phyloP scores from a whole-genome alignment of 139 green algal species.

The Yamagishiella unicocca region DNA sequence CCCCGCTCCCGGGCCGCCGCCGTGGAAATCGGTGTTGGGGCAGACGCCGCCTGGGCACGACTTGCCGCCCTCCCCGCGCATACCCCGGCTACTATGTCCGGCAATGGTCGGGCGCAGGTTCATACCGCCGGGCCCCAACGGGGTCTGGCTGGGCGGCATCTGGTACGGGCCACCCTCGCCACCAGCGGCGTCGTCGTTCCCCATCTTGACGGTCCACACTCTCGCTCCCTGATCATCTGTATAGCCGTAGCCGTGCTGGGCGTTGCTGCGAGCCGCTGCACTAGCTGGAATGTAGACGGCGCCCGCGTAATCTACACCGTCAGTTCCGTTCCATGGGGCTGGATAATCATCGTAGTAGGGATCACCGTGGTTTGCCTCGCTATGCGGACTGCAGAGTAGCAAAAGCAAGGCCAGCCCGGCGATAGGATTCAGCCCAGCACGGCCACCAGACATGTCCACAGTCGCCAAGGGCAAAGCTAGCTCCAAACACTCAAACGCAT shows the following conservation, averaged over 20 bases:
- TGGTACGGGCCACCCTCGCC: too few relatives aligned
- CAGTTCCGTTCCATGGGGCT: neutral
- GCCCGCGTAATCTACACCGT: neutral
- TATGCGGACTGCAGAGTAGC: neutral
- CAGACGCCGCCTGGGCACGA: constrained; percentile 18
- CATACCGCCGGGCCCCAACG: too few relatives aligned
- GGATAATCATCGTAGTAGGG: neutral
- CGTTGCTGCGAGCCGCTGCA: neutral
- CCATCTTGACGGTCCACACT: neutral
- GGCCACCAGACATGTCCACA: too few relatives aligned
- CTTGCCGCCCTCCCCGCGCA: neutral
- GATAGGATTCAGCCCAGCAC: too few relatives aligned
- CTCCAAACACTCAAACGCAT: neutral
- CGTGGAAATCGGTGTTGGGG: constrained; percentile 22
- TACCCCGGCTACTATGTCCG: too few relatives aligned
- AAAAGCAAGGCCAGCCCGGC: neutral
- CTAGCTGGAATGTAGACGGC: neutral
- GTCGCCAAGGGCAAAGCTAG: neutral
- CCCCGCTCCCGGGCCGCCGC: neutral
- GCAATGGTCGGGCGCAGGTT: too few relatives aligned
- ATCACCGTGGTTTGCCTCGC: too few relatives aligned
- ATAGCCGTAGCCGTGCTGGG: neutral
- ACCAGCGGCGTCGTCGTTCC: neutral
- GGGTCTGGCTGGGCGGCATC: too few relatives aligned
- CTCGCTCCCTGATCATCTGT: neutral